These are phyloP conservation scores for Athelia psychrophila DNA, from an alignment of 1,284 basidiomycete species.

Conservation along the genomic window DNA sequence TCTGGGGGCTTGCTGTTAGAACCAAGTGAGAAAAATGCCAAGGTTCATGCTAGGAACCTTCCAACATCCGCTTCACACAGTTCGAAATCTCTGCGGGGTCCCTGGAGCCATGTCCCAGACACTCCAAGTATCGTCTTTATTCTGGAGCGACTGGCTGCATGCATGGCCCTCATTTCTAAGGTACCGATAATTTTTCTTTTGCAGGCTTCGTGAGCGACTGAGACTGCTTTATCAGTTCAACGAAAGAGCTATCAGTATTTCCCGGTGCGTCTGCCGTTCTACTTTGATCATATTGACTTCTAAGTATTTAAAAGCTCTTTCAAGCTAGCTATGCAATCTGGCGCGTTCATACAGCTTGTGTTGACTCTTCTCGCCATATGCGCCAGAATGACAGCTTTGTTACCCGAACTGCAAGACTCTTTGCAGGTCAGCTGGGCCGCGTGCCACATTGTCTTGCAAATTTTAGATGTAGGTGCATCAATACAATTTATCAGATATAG, in stretches of 20 bases:
- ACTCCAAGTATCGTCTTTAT: conserved; percentile 27
- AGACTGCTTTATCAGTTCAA: background rate
- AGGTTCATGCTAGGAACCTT: background rate
- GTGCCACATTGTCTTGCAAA: conserved; percentile 23
- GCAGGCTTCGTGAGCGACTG: background rate
- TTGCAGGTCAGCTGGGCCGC: conserved; percentile 28
- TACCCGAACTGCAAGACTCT: conserved; percentile 39
- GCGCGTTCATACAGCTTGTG: conserved; percentile 67
- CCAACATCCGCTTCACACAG: conserved; percentile 24
- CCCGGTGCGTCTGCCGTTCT: background rate
- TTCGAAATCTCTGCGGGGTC: conserved; percentile 45
- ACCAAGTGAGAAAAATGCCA: conserved; percentile 38
- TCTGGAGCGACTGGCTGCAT: conserved; percentile 32
- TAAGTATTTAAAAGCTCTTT: conserved; percentile 45
- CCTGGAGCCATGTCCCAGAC: conserved; percentile 61
- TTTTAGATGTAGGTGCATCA: conserved; percentile 18
- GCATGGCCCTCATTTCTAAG: conserved; percentile 39
- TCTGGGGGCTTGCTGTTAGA: conserved; percentile 45
- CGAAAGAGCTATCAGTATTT: conserved; percentile 36
- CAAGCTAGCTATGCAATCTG: conserved; percentile 60
- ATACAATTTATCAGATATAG: no score
- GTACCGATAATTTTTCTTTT: conserved; percentile 27
- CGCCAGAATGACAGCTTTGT: conserved; percentile 52
- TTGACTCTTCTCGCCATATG: conserved; percentile 57
- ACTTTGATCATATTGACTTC: background rate